Conservation (phyloP, 1,139 yeast genomes). For the Sugiyamaella xylanicola region DNA sequence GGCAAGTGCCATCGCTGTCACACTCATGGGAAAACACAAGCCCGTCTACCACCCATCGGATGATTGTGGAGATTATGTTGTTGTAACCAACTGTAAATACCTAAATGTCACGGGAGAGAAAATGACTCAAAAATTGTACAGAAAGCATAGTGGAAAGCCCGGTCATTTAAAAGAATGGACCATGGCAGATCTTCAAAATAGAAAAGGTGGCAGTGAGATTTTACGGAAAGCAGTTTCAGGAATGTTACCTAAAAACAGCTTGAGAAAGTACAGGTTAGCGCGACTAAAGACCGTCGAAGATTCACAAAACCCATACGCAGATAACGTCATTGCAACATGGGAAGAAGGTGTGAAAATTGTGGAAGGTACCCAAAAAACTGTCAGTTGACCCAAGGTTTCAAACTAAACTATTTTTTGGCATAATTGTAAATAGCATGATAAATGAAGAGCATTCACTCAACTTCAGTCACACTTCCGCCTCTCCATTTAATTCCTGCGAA, state of each 20-base stretch:
- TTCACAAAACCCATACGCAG: conserved; percentile 80
- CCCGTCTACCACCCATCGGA: conserved; percentile 75
- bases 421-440: conserved; percentile 15
- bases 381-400: neutral
- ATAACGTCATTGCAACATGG: conserved; percentile 82
- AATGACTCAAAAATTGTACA: conserved; percentile 78
- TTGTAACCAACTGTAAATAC: conserved; percentile 87
- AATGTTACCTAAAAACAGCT: conserved; percentile 91
- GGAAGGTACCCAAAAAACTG: neutral
- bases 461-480: no score
- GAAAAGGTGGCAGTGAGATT: conserved; percentile 84
- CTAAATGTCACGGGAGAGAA: conserved; percentile 83
- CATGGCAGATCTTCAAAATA: conserved; percentile 73
- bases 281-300: conserved; percentile 88
- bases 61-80: conserved; percentile 96
- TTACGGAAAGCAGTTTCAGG: conserved; percentile 86
- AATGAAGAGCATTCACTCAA: neutral
- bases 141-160: conserved; percentile 89
- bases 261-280: conserved; percentile 75
- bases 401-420: neutral
- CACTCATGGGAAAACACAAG: conserved; percentile 94
- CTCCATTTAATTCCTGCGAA: no score
- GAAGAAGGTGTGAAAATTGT: conserved; percentile 51
- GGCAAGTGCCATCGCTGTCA: conserved; percentile 83
- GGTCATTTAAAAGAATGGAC: conserved; percentile 84